Conservation (phyloP, 495 filamentous ascomycete genomes). For the Sphaerosporella brunnea region DNA sequence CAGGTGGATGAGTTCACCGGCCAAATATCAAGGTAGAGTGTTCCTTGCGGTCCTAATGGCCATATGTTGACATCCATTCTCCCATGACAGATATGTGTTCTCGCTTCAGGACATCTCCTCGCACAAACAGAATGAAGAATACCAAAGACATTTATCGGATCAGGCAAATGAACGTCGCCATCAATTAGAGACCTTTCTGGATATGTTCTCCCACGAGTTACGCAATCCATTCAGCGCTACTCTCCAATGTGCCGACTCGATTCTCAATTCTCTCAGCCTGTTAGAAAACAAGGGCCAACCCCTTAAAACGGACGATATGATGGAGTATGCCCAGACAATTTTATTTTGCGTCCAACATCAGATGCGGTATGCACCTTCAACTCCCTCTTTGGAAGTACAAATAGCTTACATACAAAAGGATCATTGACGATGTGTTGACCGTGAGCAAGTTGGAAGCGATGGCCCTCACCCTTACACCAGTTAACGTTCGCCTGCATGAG, state of each 20-base stretch:
- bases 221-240: conserved; percentile 71
- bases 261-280: conserved; percentile 25
- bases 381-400: too few relatives aligned
- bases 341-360: conserved; percentile 59
- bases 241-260: conserved; percentile 68
- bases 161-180: conserved; percentile 25
- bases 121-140: conserved; percentile 33
- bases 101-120: conserved; percentile 32
- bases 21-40: background rate
- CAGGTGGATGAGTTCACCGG: conserved; percentile 6
- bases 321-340: conserved; percentile 62
- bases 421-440: conserved; percentile 57
- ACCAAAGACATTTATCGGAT: conserved; percentile 21
- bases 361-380: too few relatives aligned
- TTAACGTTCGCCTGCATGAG: conserved; percentile 47
- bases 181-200: conserved; percentile 71
- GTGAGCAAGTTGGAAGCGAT: conserved; percentile 64
- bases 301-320: conserved; percentile 35
- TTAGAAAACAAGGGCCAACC: conserved; percentile 10
- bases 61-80: background rate
- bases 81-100: conserved; percentile 33
- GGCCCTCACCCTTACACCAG: conserved; percentile 48
- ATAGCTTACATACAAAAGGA: too few relatives aligned
- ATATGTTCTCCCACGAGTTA: conserved; percentile 79
- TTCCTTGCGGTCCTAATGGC: too few relatives aligned